These are phyloP conservation scores for Candida arabinofermentans DNA, from an alignment of 805 yeast genomes.

Conservation along the genomic window DNA sequence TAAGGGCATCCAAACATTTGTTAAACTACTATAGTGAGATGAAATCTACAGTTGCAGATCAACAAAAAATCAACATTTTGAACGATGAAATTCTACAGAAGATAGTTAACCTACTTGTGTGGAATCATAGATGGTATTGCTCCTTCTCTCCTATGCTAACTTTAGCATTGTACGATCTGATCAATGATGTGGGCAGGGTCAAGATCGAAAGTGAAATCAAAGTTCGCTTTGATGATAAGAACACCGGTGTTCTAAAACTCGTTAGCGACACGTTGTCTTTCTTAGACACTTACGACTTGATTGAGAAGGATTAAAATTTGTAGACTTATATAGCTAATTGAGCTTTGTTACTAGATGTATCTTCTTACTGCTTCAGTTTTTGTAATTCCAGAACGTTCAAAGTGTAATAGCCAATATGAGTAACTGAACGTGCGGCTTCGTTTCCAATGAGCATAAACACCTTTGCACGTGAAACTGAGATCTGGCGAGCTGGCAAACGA, in stretches of 20 bases:
- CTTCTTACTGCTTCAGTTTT: too few species aligned
- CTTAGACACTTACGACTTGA: slow-evolving; percentile 40
- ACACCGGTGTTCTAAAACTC: slow-evolving; percentile 54
- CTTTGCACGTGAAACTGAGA: too few species aligned
- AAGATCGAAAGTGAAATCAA: slow-evolving; percentile 70
- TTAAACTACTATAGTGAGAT: slow-evolving; percentile 61
- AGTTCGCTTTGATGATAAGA: slow-evolving; percentile 54
- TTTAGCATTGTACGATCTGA: slow-evolving; percentile 53
- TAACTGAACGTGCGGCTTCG: too few species aligned
- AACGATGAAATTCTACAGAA: slow-evolving; percentile 62
- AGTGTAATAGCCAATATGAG: too few species aligned
- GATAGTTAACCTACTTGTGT: slow-evolving; percentile 78
- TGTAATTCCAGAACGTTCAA: too few species aligned
- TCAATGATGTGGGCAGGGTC: slow-evolving; percentile 72
- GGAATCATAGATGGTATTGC: slow-evolving; percentile 97
- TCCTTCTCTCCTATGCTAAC: slow-evolving; percentile 76
- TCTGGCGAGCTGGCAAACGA: too few species aligned
- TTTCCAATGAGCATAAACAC: too few species aligned
- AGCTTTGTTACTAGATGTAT: too few species aligned
- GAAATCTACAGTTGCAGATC: slow-evolving; percentile 28
- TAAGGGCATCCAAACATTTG: slow-evolving; percentile 71
- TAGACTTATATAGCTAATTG: background rate
- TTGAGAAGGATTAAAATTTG: slow-evolving; percentile 27
- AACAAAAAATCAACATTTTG: slow-evolving; percentile 34
- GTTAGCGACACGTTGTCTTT: slow-evolving; percentile 49